Base-by-base conservation (phyloP, 768 basidiomycete species). In the Hortiboletus campestris region DNA sequence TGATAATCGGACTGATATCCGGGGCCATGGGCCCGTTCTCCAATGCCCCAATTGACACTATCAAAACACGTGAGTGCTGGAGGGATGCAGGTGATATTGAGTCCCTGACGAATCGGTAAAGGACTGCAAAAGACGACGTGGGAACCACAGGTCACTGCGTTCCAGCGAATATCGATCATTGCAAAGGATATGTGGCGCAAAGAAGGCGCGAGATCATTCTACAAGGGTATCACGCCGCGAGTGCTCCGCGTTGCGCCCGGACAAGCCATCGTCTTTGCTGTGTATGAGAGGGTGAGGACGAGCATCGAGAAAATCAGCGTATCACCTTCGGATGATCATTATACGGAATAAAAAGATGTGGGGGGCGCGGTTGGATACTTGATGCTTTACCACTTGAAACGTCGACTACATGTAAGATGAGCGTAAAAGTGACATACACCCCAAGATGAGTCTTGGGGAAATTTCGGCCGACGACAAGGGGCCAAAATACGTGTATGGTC, bases 21-120 rank as follows among this genome's bases (percentile, higher is more conserved):
- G 97, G 97, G 48, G 97, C 97, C 2, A 94, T 95, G 88, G 97
- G 97, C 5, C 97, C 97, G 14, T 94, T 98, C 72, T 95, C 94
- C 14, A 98, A 99, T 67, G 97, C 97, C 13, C 96, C 95, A 1
- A 89, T 94, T 50, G 91, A 93, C 71, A 92, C 90, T 12, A 94
- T 96, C 65, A 98, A 97, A 74, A 98, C 96, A 55, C 91, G 93
- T 88, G 71, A 63, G 88, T 57, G 1, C 0, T 25, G 32, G n/a
- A 9, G 16, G 32, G 11, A 35, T 44, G 40, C 28, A 39, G 36
- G 38, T 22, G 43, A 29, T 22, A 39, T n/a, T 19, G 7, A 2
- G 12, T 31, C 51, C 32, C 41, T 55, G 41, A 57, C 53, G 22
- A 12, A 39, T 45, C 11, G 7, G 42, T 31, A 40, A 71, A 86